Conservation (phyloP, 176 grass and related monocot genomes). For the Oryza glaberrima region DNA sequence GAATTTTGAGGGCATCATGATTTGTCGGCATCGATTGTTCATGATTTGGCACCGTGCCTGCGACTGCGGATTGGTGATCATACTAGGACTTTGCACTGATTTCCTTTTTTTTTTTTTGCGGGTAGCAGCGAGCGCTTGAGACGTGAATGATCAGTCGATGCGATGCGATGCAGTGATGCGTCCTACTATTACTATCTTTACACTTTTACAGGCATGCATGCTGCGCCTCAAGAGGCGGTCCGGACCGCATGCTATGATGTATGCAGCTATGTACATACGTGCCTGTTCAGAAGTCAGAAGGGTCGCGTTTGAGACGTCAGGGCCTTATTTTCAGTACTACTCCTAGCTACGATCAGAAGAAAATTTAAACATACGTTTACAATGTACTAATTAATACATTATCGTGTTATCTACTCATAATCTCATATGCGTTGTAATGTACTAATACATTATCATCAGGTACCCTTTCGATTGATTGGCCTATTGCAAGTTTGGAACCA, state of each 20-base stretch:
- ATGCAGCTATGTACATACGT: background rate
- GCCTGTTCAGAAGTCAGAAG: background rate
- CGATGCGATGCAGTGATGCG: background rate
- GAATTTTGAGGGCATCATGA: conserved; percentile 1
- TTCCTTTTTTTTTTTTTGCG: background rate
- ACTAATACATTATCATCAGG: background rate
- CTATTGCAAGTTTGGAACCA: background rate
- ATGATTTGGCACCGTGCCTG: background rate
- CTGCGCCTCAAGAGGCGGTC: background rate
- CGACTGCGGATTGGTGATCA: background rate
- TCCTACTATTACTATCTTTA: background rate
- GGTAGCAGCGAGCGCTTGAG: background rate
- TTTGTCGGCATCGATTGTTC: background rate
- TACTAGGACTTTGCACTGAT: background rate
- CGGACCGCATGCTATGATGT: background rate
- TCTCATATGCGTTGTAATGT: background rate
- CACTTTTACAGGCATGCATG: conserved; percentile 4
- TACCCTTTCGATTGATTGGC: background rate
- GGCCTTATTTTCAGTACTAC: too few relatives aligned
- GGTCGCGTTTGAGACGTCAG: background rate
- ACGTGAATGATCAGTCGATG: background rate
- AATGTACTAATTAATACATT: too few relatives aligned
- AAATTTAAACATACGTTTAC: background rate
- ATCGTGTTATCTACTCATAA: too few relatives aligned
- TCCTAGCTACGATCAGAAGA: background rate